Conservation (phyloP, 305 asterid species). For the Solanum aculeatissimum region DNA sequence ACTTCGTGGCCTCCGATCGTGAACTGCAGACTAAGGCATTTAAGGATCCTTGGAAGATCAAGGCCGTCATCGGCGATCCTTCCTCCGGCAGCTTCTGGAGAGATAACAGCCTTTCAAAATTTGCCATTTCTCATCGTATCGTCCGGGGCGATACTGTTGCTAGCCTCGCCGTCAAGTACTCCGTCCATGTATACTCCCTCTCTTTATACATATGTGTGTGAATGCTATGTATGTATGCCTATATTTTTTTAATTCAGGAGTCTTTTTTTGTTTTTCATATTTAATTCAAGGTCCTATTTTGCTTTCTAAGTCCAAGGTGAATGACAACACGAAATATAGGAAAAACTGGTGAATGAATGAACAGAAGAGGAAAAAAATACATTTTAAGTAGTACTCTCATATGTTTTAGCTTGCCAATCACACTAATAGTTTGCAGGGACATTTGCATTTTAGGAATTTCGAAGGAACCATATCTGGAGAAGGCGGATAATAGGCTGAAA, state of each 20-base stretch:
- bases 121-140: constrained; percentile 76
- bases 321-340: neutral
- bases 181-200: constrained; percentile 57
- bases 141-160: constrained; percentile 63
- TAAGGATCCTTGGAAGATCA: constrained; percentile 75
- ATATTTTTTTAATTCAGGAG: neutral
- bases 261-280: neutral
- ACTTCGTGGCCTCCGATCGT: constrained; percentile 62
- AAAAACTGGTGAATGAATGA: neutral
- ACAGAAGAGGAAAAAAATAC: neutral
- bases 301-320: neutral
- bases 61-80: constrained; percentile 67
- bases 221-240: neutral
- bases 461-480: neutral
- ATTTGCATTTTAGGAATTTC: neutral
- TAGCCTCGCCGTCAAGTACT: constrained; percentile 89
- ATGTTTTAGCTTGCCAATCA: neutral
- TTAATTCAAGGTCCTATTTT: neutral
- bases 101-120: constrained; percentile 66
- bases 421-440: neutral
- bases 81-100: constrained; percentile 85
- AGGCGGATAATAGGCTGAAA: neutral
- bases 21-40: constrained; percentile 65
- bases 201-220: neutral
- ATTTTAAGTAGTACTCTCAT: neutral